Conservation (phyloP, 768 basidiomycete species). For the Clitopilus hobsonii region DNA sequence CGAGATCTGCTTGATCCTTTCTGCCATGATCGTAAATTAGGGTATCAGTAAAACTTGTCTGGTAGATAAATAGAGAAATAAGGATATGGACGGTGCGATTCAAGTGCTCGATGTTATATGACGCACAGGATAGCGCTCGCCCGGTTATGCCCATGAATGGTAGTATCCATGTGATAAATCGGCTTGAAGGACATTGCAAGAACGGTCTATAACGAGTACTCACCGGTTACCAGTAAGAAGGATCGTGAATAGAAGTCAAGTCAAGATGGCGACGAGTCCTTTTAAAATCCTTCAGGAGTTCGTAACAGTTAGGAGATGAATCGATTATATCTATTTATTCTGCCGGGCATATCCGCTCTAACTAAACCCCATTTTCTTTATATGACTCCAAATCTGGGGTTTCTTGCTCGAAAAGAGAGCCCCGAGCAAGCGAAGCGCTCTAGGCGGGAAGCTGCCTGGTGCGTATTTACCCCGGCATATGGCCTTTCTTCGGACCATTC, state of each 20-base stretch:
- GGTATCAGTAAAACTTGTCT: slow-evolving; percentile 7
- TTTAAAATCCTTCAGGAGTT: background rate
- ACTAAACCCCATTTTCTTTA: background rate
- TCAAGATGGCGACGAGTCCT: background rate
- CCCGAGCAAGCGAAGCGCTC: background rate
- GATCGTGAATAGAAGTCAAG: background rate
- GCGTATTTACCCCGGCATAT: background rate
- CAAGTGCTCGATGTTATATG: background rate
- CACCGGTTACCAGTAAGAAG: background rate
- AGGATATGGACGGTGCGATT: slow-evolving; percentile 1
- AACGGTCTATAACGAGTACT: background rate
- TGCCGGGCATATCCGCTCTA: background rate
- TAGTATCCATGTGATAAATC: slow-evolving; percentile 9
- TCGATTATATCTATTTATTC: background rate
- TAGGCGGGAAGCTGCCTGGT: background rate
- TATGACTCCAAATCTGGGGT: background rate
- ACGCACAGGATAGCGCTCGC: background rate
- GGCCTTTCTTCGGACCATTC: background rate
- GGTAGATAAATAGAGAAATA: background rate
- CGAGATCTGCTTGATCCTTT: slow-evolving; percentile 57
- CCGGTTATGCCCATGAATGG: background rate
- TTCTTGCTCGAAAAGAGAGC: background rate
- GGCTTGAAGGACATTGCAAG: background rate
- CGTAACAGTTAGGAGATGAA: background rate
- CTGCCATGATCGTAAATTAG: slow-evolving; percentile 34